These are phyloP conservation scores for Solanum corneliomulleri DNA, from an alignment of 257 asterid genomes.

Conservation along the genomic window DNA sequence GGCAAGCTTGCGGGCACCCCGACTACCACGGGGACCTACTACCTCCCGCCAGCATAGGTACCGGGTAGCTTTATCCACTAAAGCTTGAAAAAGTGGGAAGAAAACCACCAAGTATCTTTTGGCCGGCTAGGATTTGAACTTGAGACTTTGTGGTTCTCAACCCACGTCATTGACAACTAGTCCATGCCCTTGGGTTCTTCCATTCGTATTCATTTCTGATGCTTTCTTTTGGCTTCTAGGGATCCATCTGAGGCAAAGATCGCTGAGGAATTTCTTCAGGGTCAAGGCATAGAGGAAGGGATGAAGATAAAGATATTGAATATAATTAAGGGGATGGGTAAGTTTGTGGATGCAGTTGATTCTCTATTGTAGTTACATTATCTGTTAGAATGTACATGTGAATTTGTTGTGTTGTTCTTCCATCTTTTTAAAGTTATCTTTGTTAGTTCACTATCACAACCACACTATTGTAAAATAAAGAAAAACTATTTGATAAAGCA, in stretches of 20 bases:
- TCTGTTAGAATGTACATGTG: not conserved
- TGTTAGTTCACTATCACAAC: not conserved
- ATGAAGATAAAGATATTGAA: slow-evolving; percentile 36
- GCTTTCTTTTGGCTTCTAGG: slow-evolving; percentile 21
- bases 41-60: not conserved
- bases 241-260: slow-evolving; percentile 69
- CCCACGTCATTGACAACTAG: not conserved
- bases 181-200: not conserved
- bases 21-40: not conserved
- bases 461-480: not conserved
- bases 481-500: not conserved
- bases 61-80: not conserved
- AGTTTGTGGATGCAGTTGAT: not conserved
- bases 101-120: not conserved
- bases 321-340: slow-evolving; percentile 85
- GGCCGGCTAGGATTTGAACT: not conserved
- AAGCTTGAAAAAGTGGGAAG: not conserved
- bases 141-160: not conserved
- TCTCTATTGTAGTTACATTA: not conserved
- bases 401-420: not conserved
- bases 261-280: slow-evolving; percentile 73
- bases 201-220: not conserved
- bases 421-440: not conserved
- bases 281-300: slow-evolving; percentile 54
- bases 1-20: not conserved